Base-by-base conservation (phyloP, 2,329 filamentous ascomycete genomes). In the Xylaria sp. region DNA sequence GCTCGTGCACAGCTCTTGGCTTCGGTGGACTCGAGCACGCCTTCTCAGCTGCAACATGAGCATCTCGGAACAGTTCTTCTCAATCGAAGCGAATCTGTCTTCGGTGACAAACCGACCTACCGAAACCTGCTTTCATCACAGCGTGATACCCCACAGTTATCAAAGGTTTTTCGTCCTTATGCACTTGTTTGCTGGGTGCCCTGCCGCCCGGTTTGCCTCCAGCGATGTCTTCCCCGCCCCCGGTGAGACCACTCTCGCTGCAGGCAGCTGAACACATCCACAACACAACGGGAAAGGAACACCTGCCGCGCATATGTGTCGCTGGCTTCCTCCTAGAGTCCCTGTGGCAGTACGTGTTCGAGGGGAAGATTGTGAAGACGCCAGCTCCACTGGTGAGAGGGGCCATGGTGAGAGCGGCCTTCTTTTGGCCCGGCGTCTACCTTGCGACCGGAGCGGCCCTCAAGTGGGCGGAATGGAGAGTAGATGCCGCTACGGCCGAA, bases 401-500 rank as follows among this genome's bases (percentile, higher is more conserved):
- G 22, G 54, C 62, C 39, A 42, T 66, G 42, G 1, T 59, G 20
- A 54, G 46, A 42, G 59, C 59, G 5, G 43, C 29, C 8, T 5
- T 55, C 7, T 52, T 50, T 24, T 66, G 63, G 62, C 56, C 64
- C 2, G 13, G 21, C 8, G 1, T 65, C 19, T 66, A 57, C 40
- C 7, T 59, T n/a, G 51, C 22, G 9, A 65, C 57, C 22, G 43
- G 24, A 5, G 43, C 53, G 18, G 22, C 46, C 17, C 29, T 68
- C 34, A 54, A 50, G 34, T 68, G 66, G 64, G 64, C 64, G n/a
- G 59, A 62, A 37, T 53, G 57, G 54, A 60, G 37, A 50, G 57
- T 64, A 20, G 48, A 45, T 38, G 48, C 44, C 20, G 48, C 48
- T 18, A 43, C 44, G 43, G 46, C 42, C n/a, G 34, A 41, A 16